These are phyloP conservation scores for Phytopythium helicoides DNA, from an alignment of 352 stramenopile species.

Conservation along the genomic window DNA sequence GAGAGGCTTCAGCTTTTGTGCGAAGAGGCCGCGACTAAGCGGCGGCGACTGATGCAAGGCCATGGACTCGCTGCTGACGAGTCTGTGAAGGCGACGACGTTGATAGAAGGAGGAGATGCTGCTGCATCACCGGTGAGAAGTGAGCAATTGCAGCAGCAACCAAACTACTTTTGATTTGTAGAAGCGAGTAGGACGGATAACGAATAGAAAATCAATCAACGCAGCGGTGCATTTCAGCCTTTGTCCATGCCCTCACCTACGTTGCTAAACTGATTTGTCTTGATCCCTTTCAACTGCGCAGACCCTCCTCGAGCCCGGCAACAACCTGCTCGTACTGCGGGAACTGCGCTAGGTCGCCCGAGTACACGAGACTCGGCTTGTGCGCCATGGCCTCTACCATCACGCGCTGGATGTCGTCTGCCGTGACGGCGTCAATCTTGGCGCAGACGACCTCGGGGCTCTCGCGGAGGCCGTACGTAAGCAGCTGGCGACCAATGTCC, in stretches of 20 bases:
- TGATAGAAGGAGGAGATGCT: background rate
- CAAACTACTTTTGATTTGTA: conserved; percentile 2
- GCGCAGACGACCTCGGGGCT: conserved; percentile 81
- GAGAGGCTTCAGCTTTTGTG: conserved; percentile 60
- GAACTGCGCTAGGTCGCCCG: conserved; percentile 72
- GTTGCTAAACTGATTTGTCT: too few relatives aligned
- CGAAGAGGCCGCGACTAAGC: conserved; percentile 40
- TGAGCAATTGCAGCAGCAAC: background rate
- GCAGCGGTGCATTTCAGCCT: too few relatives aligned
- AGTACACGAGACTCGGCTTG: conserved; percentile 83
- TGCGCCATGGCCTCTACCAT: conserved; percentile 73
- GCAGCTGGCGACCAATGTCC: conserved; percentile 97
- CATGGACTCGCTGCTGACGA: too few relatives aligned
- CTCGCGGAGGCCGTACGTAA: conserved; percentile 95
- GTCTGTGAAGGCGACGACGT: background rate
- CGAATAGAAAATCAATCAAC: too few relatives aligned
- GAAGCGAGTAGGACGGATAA: too few relatives aligned
- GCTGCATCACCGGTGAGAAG: conserved; percentile 1
- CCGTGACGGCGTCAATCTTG: conserved; percentile 88
- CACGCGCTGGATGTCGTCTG: conserved; percentile 83
- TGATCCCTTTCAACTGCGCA: conserved; percentile 24
- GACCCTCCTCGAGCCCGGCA: conserved; percentile 66
- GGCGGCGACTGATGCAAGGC: conserved; percentile 10
- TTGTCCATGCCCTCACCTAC: background rate
- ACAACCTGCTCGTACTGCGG: conserved; percentile 84